Conservation (phyloP, 306 rosid species). For the Luffa aegyptiaca region DNA sequence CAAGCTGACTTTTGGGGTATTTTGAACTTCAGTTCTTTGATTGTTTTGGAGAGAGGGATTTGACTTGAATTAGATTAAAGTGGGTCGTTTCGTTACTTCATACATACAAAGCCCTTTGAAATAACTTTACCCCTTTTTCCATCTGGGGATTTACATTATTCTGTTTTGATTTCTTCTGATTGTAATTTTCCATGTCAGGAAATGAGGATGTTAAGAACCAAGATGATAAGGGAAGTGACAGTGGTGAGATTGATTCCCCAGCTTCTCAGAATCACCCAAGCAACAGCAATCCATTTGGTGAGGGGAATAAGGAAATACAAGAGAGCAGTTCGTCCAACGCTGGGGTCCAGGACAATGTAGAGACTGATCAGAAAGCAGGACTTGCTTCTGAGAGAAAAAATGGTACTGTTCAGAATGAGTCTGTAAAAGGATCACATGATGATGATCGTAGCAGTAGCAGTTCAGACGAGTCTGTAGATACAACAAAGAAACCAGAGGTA, state of each 20-base stretch:
- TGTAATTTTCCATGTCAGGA: conserved; percentile 41
- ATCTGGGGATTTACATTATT: conserved; percentile 6
- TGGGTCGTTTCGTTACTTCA: neutral
- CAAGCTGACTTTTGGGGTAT: neutral
- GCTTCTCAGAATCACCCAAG: conserved; percentile 23
- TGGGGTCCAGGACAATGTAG: conserved; percentile 19
- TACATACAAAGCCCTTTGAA: neutral
- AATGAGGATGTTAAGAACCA: conserved; percentile 39
- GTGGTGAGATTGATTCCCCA: conserved; percentile 38
- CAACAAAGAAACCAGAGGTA: conserved; percentile 6
- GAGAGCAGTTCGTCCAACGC: conserved; percentile 18
- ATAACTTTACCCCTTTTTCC: neutral
- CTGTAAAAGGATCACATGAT: neutral
- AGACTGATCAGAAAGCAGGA: conserved; percentile 12
- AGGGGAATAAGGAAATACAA: conserved; percentile 25
- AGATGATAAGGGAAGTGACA: conserved; percentile 54
- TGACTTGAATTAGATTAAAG: neutral
- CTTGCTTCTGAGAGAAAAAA: neutral
- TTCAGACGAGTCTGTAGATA: conserved; percentile 20
- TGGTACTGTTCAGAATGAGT: neutral
- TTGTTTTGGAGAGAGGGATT: neutral
- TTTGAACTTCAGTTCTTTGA: neutral
- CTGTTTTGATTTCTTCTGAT: neutral
- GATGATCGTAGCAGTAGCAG: conserved; percentile 18
- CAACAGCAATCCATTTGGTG: conserved; percentile 24